These are phyloP conservation scores for Cercospora nicotianae DNA, from an alignment of 2,329 filamentous ascomycete genomes.

Conservation along the genomic window DNA sequence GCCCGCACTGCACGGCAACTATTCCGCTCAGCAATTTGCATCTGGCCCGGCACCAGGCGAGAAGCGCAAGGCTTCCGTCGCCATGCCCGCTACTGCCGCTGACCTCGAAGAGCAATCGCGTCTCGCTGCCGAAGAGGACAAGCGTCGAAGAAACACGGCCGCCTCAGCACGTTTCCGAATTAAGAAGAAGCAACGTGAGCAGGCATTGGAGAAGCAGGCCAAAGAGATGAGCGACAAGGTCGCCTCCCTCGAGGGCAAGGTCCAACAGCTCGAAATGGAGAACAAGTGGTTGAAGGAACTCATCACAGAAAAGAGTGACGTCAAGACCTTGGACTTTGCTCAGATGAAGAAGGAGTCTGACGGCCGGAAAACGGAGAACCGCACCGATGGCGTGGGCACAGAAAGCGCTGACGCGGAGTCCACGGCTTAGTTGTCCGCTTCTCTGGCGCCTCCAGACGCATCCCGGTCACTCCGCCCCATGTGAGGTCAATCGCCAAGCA, in stretches of 20 bases:
- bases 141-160: constrained; percentile 55
- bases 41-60: constrained; percentile 37
- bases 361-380: constrained; percentile 34
- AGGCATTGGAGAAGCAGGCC: constrained; percentile 52
- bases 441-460: not conserved
- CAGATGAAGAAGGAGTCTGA: constrained; percentile 29
- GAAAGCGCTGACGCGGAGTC: constrained; percentile 1
- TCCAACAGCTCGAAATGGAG: constrained; percentile 54
- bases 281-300: constrained; percentile 55
- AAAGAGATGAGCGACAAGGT: constrained; percentile 55
- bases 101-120: constrained; percentile 50
- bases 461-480: not conserved
- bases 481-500: constrained; percentile 4
- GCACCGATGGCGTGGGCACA: constrained; percentile 38
- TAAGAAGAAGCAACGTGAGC: constrained; percentile 58
- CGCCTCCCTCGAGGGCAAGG: constrained; percentile 46
- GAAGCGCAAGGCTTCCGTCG: constrained; percentile 50
- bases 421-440: not conserved
- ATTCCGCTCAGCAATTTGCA: constrained; percentile 30
- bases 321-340: constrained; percentile 29
- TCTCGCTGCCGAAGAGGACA: constrained; percentile 54
- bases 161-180: constrained; percentile 55
- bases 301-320: constrained; percentile 52
- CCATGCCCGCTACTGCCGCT: constrained; percentile 35
- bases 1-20: constrained; percentile 32